Conservation (phyloP, 768 basidiomycete genomes). For the Suillus fuscotomentosus region DNA sequence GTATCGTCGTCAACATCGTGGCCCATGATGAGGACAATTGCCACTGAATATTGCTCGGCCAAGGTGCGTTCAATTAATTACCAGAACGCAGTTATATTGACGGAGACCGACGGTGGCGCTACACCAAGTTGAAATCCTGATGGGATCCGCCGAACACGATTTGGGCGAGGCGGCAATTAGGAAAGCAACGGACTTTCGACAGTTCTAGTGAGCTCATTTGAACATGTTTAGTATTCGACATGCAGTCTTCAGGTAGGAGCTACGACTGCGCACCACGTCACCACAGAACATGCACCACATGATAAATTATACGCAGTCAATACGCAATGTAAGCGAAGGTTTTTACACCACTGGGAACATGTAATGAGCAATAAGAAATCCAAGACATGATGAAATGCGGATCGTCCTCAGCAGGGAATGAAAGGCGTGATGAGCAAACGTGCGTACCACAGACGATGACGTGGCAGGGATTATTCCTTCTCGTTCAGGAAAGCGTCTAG, state of each 20-base stretch:
- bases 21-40: neutral
- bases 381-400: too few species aligned
- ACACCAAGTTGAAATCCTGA: neutral
- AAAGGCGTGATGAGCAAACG: neutral
- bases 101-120: neutral
- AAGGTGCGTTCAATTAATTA: neutral
- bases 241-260: neutral
- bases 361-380: neutral
- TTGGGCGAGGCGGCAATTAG: neutral
- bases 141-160: neutral
- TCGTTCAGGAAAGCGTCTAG: conserved; percentile 74
- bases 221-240: neutral
- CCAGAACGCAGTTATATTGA: neutral
- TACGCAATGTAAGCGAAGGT: neutral
- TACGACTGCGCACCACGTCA: neutral
- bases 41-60: neutral
- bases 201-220: neutral
- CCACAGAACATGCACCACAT: neutral
- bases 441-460: neutral
- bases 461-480: conserved; percentile 32
- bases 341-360: neutral
- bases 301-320: neutral
- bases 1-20: neutral
- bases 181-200: neutral
- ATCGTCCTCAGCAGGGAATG: neutral